Base-by-base conservation (phyloP, 108 stramenopile genomes). In the Schizochytrium sp. region DNA sequence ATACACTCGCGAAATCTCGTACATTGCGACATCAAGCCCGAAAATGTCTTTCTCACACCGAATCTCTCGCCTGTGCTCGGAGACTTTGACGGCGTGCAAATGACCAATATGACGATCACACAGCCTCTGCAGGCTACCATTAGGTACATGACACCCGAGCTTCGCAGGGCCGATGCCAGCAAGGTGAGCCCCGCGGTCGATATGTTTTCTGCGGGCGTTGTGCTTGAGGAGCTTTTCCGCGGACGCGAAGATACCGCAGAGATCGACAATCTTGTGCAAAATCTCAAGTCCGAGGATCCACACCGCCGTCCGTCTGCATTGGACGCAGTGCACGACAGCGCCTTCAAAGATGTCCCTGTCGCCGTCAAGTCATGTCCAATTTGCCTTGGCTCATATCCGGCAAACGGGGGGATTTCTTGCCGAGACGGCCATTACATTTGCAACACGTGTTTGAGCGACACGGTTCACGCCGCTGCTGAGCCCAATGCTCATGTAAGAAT, bases 21-120 rank as follows among this genome's bases (percentile, higher is more conserved):
- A 6, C 90, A 90, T 29, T 60, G 90, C 60, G 90, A 90, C 72
- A 87, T 90, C 48, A 90, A 90, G 48, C 90, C 90, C 28, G 88
- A 63, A n/a, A 90, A 90, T 29, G 69, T 90, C 55, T 43, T 88
- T 29, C 45, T 90, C n/a, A 41, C 60, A 58, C 8, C 6, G 4
- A 18, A n/a, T 16, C 63, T 69, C 1, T 69, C 63, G 63, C 63
- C 63, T 8, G 63, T 69, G 6, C 25, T 69, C n/a, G 63, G 63
- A 6, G 63, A 69, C 34, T 69, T 69, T 69, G 63, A 69, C 63
- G 63, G 63, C 34, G 63, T 69, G 34, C 63, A 69, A n/a, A 14
- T 6, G 6, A n/a, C 63, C 8, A 18, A 69, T 6, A 18, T 28
- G 63, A 69, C 63, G 10, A 69, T 69, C 19, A 69, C 63, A 8